Base-by-base conservation (phyloP, 1,139 yeast genomes). In the Candida frijolesensis region DNA sequence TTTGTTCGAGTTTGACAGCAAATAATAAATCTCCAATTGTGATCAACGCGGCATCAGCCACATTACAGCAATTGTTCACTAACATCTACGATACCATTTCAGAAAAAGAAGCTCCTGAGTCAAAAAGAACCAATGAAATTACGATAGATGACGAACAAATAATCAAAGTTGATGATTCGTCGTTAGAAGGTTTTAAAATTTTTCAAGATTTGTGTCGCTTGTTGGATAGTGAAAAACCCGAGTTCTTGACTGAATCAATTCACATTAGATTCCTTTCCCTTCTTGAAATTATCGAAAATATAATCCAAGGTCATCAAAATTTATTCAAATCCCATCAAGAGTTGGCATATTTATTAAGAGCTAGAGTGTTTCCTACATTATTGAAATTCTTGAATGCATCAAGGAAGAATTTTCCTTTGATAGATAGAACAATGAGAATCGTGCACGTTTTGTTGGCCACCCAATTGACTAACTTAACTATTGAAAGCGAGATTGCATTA, bases 21-120 rank as follows among this genome's bases (percentile, higher is more conserved):
- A 79, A 83, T 16, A 87, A 83, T 54, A 87, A 87, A 58, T 79
- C 85, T 4, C 83, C 88, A 0, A 88, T 89, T 55, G 96, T 94
- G 3, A 78, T 83, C n/a, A 92, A 91, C 59, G 89, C 98, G 0
- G 97, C 97, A 0, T 84, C 90, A 45, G 99, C 98, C 1, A 90
- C 98, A 1, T 78, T 91, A 45, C 96, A 91, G 57, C 98, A 94
- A 64, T 70, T 94, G 44, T 80, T 91, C 47, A 82, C 87, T 39
- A 82, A 87, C 37, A 79, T 90, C 0, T 92, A 85, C 64, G 97
- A 91, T 52, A 80, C 84, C 51, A 79, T 83, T 3, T 66, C 63
- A 14, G 71, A 67, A 2, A n/a, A 54, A 50, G 7, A 33, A 19
- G 38, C 37, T 5, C 49, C 51, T 7, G 54, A 42, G n/a, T 51